These are phyloP conservation scores for Vitis rupestris DNA, from an alignment of 164 flowering plant genomes.

Conservation along the genomic window DNA sequence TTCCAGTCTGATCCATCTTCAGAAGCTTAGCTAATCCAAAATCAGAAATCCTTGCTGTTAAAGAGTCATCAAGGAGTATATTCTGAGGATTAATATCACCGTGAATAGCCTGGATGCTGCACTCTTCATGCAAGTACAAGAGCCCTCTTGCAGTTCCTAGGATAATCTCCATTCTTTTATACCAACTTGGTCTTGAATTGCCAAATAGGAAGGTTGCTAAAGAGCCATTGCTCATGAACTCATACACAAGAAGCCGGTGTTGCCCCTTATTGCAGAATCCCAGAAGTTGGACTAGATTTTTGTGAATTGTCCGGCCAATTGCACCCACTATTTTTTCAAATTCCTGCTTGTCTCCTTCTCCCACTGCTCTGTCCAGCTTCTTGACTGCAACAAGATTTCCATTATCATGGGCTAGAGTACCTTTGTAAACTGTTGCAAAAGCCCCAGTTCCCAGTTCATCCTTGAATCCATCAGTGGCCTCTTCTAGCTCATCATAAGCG, in stretches of 20 bases:
- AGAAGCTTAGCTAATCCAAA: slow-evolving; percentile 23
- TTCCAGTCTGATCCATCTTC: slow-evolving; percentile 15
- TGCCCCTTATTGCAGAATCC: slow-evolving; percentile 16
- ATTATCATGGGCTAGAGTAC: neutral
- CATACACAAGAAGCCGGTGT: slow-evolving; percentile 17
- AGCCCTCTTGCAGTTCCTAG: slow-evolving; percentile 14
- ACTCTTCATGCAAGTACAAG: slow-evolving; percentile 19
- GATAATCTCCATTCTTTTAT: slow-evolving; percentile 5
- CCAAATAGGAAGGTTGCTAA: slow-evolving; percentile 11
- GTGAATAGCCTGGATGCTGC: slow-evolving; percentile 15
- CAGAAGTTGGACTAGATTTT: slow-evolving; percentile 14
- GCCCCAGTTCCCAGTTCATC: slow-evolving; percentile 27
- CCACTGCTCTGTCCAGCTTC: slow-evolving; percentile 10
- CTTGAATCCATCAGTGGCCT: slow-evolving; percentile 13
- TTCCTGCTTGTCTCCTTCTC: slow-evolving; percentile 13
- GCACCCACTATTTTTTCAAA: slow-evolving; percentile 17
- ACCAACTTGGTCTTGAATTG: slow-evolving; percentile 10
- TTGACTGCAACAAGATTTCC: slow-evolving; percentile 12
- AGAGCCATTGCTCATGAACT: slow-evolving; percentile 15
- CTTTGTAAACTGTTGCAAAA: slow-evolving; percentile 22
- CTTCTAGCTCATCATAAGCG: slow-evolving; percentile 15
- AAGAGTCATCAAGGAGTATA: slow-evolving; percentile 19
- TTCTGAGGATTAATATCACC: slow-evolving; percentile 25
- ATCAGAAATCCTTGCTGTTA: slow-evolving; percentile 13
- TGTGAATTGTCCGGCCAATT: slow-evolving; percentile 21